Conservation (phyloP, 805 yeast genomes). For the Starmerella ratchasimensis region DNA sequence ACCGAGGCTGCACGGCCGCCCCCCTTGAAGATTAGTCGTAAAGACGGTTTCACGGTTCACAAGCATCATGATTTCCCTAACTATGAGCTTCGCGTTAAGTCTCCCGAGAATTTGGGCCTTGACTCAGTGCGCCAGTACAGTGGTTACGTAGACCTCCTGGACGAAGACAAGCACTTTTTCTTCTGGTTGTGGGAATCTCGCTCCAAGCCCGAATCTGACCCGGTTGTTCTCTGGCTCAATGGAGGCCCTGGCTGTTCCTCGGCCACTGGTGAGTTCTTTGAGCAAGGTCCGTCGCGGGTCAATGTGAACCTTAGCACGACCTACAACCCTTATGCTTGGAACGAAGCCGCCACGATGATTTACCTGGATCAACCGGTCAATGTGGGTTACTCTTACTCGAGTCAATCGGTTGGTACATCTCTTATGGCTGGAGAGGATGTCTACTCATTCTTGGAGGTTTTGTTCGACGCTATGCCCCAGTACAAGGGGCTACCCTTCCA, state of each 20-base stretch:
- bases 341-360: slow-evolving; percentile 78
- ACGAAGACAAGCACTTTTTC: slow-evolving; percentile 83
- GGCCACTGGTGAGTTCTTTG: slow-evolving; percentile 80
- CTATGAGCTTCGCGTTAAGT: slow-evolving; percentile 48
- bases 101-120: slow-evolving; percentile 53
- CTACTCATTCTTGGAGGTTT: slow-evolving; percentile 70
- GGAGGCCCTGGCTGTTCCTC: slow-evolving; percentile 99
- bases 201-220: slow-evolving; percentile 74
- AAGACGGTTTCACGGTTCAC: slow-evolving; percentile 12
- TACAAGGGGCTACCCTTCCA: slow-evolving; percentile 48
- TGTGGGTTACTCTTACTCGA: slow-evolving; percentile 78
- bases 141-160: slow-evolving; percentile 64
- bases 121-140: slow-evolving; percentile 70
- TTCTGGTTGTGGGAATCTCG: slow-evolving; percentile 83
- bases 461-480: slow-evolving; percentile 79
- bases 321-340: slow-evolving; percentile 82
- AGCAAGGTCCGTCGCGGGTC: slow-evolving; percentile 80
- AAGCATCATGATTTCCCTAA: slow-evolving; percentile 20
- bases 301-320: slow-evolving; percentile 57
- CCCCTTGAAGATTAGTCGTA: slow-evolving; percentile 5
- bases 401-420: slow-evolving; percentile 14
- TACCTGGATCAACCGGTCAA: slow-evolving; percentile 92
- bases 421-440: slow-evolving; percentile 78
- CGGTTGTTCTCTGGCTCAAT: slow-evolving; percentile 78
- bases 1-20: slow-evolving; percentile 12